Base-by-base conservation (phyloP, 2,329 filamentous ascomycete genomes). In the Pyrenochaeta sp. region DNA sequence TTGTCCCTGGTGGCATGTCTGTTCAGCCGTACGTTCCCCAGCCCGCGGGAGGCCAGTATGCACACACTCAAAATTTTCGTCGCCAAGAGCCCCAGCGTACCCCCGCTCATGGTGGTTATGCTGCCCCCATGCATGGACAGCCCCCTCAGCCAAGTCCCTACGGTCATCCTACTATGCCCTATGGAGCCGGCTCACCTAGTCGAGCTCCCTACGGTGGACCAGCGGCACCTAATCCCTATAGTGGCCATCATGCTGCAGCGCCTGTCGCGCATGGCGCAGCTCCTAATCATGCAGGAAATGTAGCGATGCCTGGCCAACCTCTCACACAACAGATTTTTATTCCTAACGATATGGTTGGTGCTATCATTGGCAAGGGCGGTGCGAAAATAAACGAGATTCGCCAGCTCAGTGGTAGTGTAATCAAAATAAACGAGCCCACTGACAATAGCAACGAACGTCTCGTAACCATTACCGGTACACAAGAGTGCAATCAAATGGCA, bases 401-500 rank as follows among this genome's bases (percentile, higher is more conserved):
- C 66, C 92, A 97, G 76, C 87, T 99, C 68, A 96, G 91, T 76
- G 95, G 94, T 66, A 98, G 94, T 79, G 93, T 99, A 41, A 98
- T 99, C 78, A 99, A 99, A 83, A 99, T 99, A 83, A 98, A 99
- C 75, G 95, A 99, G 76, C 95, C 95, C 1, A 95, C 97, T 76
- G 95, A 98, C 77, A 98, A 96, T 79, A 98, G 92, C 83, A 99
- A 98, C 72, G 95, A 99, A 82, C 89, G 95, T 59, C 82, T 99
- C 54, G 95, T 99, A 52, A 99, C 95, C 14, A 96, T 99, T 66
- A 97, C 95, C 1, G 95, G 95, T 61, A 98, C 95, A 5, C 92
- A 96, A 69, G 95, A 99, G 79, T 97, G 92, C 82, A 99, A 99
- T 80, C 91, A 97, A 72, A 98, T 99, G 93, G 95, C 95, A n/a